Evolutionary conservation across 164 flowering plant genomes (phyloP).

Genomic region (Echeveria elegans): DNA sequence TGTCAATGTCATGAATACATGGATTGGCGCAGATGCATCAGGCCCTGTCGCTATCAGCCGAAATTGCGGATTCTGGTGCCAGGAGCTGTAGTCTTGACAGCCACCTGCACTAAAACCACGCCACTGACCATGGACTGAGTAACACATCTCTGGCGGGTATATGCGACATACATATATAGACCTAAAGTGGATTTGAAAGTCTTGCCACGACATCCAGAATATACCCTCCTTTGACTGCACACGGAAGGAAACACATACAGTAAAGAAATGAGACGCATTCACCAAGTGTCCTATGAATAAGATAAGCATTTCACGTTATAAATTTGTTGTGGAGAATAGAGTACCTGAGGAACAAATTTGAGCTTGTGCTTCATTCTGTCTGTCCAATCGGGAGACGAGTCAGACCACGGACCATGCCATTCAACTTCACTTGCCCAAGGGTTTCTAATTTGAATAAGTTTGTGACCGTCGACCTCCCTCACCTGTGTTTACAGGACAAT

Average conservation of each 20-base stretch:
- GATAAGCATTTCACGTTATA: not conserved
- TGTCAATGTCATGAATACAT: slow-evolving; percentile 93
- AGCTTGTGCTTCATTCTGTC: slow-evolving; percentile 96
- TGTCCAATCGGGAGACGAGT: slow-evolving; percentile 93
- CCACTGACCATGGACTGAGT: slow-evolving; percentile 94
- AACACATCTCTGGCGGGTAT: slow-evolving; percentile 97
- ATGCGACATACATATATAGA: slow-evolving; percentile 97
- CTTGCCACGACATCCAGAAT: slow-evolving; percentile 99
- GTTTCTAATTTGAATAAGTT: slow-evolving; percentile 92
- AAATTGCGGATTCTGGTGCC: slow-evolving; percentile 98
- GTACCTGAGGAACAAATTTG: slow-evolving; percentile 89
- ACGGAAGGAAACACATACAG: not conserved
- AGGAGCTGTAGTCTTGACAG: slow-evolving; percentile 93
- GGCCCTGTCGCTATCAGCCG: slow-evolving; percentile 70
- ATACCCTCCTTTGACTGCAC: slow-evolving; percentile 94
- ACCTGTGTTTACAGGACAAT: slow-evolving; percentile 39
- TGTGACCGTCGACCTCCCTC: slow-evolving; percentile 92
- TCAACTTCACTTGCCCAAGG: slow-evolving; percentile 99
- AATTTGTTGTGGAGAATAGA: not conserved
- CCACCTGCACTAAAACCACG: slow-evolving; percentile 98
- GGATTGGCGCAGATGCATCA: slow-evolving; percentile 85
- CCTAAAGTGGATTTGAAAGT: slow-evolving; percentile 94
- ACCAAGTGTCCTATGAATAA: not conserved
- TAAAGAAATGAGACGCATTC: not conserved
- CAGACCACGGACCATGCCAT: slow-evolving; percentile 99